Evolutionary conservation across 2,329 filamentous ascomycete species (phyloP).

Genomic region (Aspergillus versicolor): DNA sequence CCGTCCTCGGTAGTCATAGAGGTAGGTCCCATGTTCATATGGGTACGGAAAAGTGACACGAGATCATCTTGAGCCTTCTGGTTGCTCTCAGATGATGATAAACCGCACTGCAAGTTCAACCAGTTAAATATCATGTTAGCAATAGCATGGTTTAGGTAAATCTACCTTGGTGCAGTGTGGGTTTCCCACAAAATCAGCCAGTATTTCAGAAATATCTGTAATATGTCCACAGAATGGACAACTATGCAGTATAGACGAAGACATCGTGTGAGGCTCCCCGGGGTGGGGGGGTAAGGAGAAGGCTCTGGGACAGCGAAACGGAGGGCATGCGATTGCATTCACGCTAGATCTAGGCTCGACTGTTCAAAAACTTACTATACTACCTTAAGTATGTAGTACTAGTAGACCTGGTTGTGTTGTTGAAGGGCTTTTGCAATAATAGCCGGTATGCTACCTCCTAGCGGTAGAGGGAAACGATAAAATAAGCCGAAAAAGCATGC

Average conservation of each 20-base stretch:
- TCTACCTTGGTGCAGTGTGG: slow-evolving; percentile 44
- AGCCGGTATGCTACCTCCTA: not conserved
- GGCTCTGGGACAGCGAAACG: not conserved
- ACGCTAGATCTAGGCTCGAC: not conserved
- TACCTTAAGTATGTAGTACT: not conserved
- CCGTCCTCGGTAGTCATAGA: slow-evolving; percentile 33
- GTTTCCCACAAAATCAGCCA: slow-evolving; percentile 39
- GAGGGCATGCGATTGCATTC: not conserved
- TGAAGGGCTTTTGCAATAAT: not conserved
- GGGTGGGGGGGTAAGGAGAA: no score
- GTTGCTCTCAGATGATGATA: slow-evolving; percentile 43
- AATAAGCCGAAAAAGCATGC: not conserved
- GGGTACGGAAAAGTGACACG: slow-evolving; percentile 72
- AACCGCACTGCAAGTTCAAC: slow-evolving; percentile 37
- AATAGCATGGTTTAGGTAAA: slow-evolving; percentile 14
- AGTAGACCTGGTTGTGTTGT: not conserved
- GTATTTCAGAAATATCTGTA: slow-evolving; percentile 35
- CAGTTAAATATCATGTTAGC: slow-evolving; percentile 23
- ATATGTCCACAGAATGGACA: slow-evolving; percentile 41
- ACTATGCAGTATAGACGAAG: slow-evolving; percentile 38
- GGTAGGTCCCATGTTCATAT: slow-evolving; percentile 60
- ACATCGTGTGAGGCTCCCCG: slow-evolving; percentile 27
- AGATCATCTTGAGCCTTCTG: slow-evolving; percentile 78
- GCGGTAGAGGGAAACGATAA: not conserved
- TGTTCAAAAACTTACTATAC: not conserved